A percentile compares a stretch with the other conserved stretches of the same genome.
phyloP scores from a whole-genome alignment of 257 asterid genomes.

The Henckelia pumila region DNA sequence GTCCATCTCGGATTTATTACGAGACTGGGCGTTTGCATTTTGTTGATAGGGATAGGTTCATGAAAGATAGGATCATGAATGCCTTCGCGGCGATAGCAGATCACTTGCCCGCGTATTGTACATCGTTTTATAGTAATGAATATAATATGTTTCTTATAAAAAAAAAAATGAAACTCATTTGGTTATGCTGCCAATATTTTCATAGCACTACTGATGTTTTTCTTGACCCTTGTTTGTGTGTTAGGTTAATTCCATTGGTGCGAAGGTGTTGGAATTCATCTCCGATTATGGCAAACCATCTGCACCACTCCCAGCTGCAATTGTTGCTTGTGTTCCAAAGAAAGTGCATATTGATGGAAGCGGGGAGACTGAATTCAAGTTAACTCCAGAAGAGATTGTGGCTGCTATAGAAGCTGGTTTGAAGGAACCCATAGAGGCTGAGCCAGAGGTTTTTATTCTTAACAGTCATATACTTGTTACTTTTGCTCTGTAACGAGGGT shows the following conservation, averaged over 20 bases:
- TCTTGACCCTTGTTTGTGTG: conserved; percentile 23
- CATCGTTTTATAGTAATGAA: no score
- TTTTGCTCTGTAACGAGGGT: conserved; percentile 16
- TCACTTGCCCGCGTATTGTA: no score
- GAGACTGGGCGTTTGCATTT: no score
- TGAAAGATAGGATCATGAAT: no score
- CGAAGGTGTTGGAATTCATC: conserved; percentile 85
- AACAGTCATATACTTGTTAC: conserved; percentile 11
- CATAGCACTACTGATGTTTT: conserved; percentile 21
- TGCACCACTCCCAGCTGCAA: conserved; percentile 94
- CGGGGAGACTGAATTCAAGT: conserved; percentile 87
- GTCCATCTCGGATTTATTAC: no score
- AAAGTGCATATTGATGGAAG: conserved; percentile 77
- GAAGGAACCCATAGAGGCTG: conserved; percentile 87
- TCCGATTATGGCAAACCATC: conserved; percentile 92
- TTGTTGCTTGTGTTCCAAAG: conserved; percentile 94
- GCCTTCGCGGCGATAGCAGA: no score
- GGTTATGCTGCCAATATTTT: neutral
- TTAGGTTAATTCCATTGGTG: conserved; percentile 92
- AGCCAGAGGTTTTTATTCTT: conserved; percentile 73
- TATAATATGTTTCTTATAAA: no score
- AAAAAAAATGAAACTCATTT: neutral
- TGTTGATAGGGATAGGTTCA: no score
- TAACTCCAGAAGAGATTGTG: conserved; percentile 72
- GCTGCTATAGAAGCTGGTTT: conserved; percentile 85